Conservation (phyloP, 1,139 yeast species). For the Suhomyces maxii region DNA sequence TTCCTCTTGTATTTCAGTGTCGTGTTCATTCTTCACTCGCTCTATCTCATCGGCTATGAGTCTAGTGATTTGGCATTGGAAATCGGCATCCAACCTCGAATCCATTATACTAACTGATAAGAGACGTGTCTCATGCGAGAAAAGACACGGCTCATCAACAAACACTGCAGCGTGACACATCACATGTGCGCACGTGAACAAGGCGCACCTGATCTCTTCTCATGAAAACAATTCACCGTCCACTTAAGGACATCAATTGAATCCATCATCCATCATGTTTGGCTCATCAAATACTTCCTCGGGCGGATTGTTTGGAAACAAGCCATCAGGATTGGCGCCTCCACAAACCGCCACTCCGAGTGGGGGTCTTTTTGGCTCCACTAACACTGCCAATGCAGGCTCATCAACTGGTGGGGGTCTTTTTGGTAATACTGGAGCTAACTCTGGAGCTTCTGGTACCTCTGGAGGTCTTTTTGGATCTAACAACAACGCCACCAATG, state of each 20-base stretch:
- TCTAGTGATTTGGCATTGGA: background rate
- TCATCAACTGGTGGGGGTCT: conserved; percentile 12
- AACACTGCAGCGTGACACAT: background rate
- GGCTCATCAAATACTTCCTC: conserved; percentile 12
- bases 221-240: conserved; percentile 3
- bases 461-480: conserved; percentile 14
- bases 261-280: conserved; percentile 7
- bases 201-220: background rate
- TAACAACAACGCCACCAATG: conserved; percentile 2
- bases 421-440: conserved; percentile 10
- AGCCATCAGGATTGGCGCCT: conserved; percentile 18
- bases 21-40: background rate
- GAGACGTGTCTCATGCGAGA: background rate
- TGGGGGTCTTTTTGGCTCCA: conserved; percentile 27
- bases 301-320: conserved; percentile 35
- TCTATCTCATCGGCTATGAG: conserved; percentile 3
- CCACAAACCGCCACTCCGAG: conserved; percentile 19
- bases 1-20: background rate
- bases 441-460: conserved; percentile 2
- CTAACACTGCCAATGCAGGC: conserved; percentile 2
- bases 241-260: background rate
- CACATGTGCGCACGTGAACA: background rate
- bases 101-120: background rate
- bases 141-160: background rate
- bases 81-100: background rate